Base-by-base conservation (phyloP, 129 eudicot genomes). In the Chrysanthemum lavandulifolium region DNA sequence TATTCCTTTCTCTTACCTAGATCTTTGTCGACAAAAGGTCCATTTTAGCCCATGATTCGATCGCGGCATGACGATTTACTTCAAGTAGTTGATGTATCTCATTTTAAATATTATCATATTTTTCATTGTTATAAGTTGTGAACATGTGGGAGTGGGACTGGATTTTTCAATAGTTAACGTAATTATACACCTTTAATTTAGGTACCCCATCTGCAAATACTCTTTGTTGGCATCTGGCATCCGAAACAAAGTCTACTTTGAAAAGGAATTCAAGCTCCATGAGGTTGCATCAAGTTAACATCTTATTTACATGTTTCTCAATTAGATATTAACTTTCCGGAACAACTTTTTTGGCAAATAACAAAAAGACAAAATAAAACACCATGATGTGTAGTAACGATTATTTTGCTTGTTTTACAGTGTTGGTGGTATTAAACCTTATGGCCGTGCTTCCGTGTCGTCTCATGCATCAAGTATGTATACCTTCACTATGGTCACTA, bases 181-280 rank as follows among this genome's bases (percentile, higher is more conserved):
- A 9, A 61, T 49, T 31, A 76, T n/a, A 72, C 65, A 51, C 33
- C 11, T 23, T 51, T 40, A 19, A 75, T 72, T 23, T 73, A 94
- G 99, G 91, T 45, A 82, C 88, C 65, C n/a, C 96, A 9, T 77
- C 96, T 52, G 78, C 97, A 77, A 94, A 83, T 63, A 88, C 99
- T 75, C 89, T 94, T 27, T 84, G 91, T 59, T 94, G 99, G 99
- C 99, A 94, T 91, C 78, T 94, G 76, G 97, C 96, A 43, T 86
- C 99, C 12, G 99, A 85, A 81, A 82, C 89, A 21, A 86, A 86
- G 71, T 81, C 97, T 19, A 86, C 97, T 13, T 68, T 90, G 73
- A 87, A 81, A 83, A 84, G 88, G 68, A 76, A 68, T 68, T 81
- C 88, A 48, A 76, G 71, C 64, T 63, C 85, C 49, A 64, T 74